Base-by-base conservation (phyloP, 495 filamentous ascomycete species). In the Lichenothelia convexa region DNA sequence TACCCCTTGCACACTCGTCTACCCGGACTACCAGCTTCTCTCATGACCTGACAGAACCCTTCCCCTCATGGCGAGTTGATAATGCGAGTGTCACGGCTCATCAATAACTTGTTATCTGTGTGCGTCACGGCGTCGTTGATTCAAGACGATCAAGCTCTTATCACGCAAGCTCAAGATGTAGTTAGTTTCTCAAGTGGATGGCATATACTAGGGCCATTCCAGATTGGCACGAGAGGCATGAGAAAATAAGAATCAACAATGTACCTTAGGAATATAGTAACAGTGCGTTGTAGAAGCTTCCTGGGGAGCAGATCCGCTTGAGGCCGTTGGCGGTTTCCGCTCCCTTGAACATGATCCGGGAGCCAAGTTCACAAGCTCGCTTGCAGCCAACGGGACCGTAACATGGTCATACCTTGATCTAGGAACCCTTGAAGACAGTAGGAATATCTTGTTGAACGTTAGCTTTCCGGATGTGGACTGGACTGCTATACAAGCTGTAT, bases 251-350 rank as follows among this genome's bases (percentile, higher is more conserved):
- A 8, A 23, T 40, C n/a, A n/a, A n/a, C n/a, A n/a, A n/a, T n/a
- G 29, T 7, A 21, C 34, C n/a, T n/a, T n/a, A n/a, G n/a, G n/a
- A n/a, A 9, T 17, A 20, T n/a, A 40, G 12, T 40, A 18, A 16
- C 16, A 41, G n/a, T n/a, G n/a, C n/a, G n/a, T n/a, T n/a, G 18
- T 27, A 72, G 70, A 75, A 49, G 68, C 67, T 5, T 47, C 63
- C 32, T 74, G 70, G 70, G 68, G 68, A 24, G 65, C 71, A 21
- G 68, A 74, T 47, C 68, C 71, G 23, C 51, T 75, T 18, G 65
- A 70, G 35, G 47, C 43, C 37, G 24, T 61, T 18, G 67, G 71
- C 18, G 68, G 68, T 20, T 73, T 73, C 44, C 54, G 50, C 30
- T 43, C 46, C 23, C 45, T 71, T 23, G 38, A 47, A 9, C 62